Evolutionary conservation across 2,329 filamentous ascomycete genomes (phyloP), one percentile per base, ranked within the genome.

Genomic region (Microsporum audouinii): DNA sequence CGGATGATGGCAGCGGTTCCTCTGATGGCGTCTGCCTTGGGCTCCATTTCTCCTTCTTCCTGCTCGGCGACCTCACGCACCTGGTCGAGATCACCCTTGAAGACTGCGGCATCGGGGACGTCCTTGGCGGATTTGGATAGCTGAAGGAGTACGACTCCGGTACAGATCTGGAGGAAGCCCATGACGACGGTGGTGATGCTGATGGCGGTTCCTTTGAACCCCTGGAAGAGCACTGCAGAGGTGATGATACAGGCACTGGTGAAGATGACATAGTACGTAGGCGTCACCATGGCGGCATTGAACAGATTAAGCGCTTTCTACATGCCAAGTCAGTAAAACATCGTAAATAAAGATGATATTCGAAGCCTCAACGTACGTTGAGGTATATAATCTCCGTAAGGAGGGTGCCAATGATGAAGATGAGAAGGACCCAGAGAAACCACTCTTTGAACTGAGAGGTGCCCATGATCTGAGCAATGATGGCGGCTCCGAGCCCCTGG

Each of bases 111-210:
- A 71, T 97, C 94, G 5, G 94, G 94, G 0, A 99, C 92, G 70
- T 99, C 92, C 71, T 97, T 99, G 68, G 94, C 89, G 0, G 92
- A 96, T 72, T 97, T 97, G 59, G 94, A 96, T n/a, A 99, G 83
- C 71, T 99, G 94, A 7, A 99, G 78, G 5, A 99, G 77, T 0
- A 97, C 87, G 4, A 97, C 94, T 0, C 94, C 94, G 0, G 91
- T 82, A 72, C 94, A 99, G 64, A 99, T 99, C 63, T 88, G 87
- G 45, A 99, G 77, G 76, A 99, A 99, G 0, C 94, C 94, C 77
- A 95, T 84, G 61, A 97, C 87, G 34, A 97, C 88, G 0, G 91
- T 96, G 53, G 89, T 80, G 61, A 99, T 97, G 31, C 88, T 84
- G 4, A 84, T 81, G 0, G 83, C 80, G 0, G 89, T 89, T 39